Conservation (phyloP, 1,284 basidiomycete species). For the Puccinia novopanici region DNA sequence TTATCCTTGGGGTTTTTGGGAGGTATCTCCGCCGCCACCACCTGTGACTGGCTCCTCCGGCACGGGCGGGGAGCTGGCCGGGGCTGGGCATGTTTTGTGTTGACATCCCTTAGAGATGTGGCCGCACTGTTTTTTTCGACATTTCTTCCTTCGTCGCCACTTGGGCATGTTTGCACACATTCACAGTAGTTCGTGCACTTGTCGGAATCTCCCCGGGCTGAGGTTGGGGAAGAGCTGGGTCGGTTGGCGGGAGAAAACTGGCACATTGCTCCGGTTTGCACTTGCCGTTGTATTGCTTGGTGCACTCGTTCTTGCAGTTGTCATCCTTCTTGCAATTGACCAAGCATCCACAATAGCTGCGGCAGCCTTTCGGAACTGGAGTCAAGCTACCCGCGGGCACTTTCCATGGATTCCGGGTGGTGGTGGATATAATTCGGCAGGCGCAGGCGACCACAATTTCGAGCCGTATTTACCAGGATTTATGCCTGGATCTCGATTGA, state of each 20-base stretch:
- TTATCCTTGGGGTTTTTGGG: too few species aligned
- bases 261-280: not conserved
- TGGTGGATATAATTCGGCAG: not conserved
- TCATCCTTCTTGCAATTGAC: not conserved
- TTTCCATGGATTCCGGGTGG: not conserved
- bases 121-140: not conserved
- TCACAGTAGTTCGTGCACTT: not conserved
- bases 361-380: not conserved
- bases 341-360: not conserved
- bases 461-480: not conserved
- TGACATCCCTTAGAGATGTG: not conserved
- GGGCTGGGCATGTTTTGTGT: not conserved
- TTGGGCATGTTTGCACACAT: not conserved
- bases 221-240: not conserved
- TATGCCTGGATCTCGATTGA: constrained; percentile 23
- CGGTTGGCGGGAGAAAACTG: not conserved
- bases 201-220: not conserved
- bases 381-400: too few species aligned
- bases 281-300: not conserved
- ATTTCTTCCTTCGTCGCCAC: not conserved
- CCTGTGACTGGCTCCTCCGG: too few species aligned
- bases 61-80: too few species aligned
- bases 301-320: not conserved
- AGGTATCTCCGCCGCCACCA: too few species aligned
- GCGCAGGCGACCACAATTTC: not conserved